Evolutionary conservation across 192 early-diverging fungal species (phyloP).

Genomic region (Umbelopsis isabellina): DNA sequence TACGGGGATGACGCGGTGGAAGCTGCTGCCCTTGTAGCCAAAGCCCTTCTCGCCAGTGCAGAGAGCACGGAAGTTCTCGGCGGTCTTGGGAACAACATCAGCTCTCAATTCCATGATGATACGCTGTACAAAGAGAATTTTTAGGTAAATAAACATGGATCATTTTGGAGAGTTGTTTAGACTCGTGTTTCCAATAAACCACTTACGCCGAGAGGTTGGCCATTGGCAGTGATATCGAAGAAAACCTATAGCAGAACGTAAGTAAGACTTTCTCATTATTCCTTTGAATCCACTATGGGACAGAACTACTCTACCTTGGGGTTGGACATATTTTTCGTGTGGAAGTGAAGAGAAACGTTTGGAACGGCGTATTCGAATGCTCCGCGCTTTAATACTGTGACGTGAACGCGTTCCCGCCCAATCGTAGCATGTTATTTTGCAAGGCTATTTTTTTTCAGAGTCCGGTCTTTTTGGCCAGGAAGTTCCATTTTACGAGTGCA

Average conservation of each 20-base stretch:
- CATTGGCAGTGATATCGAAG: slow-evolving; percentile 69
- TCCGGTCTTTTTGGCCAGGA: no score
- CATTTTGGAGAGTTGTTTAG: neutral
- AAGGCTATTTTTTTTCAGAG: no score
- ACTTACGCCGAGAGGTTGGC: slow-evolving; percentile 51
- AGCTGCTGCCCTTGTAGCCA: slow-evolving; percentile 71
- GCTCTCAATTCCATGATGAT: slow-evolving; percentile 67
- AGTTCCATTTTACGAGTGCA: no score
- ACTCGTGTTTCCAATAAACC: neutral
- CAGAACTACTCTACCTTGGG: slow-evolving; percentile 16
- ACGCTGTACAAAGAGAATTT: slow-evolving; percentile 37
- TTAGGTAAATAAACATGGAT: neutral
- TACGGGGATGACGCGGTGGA: slow-evolving; percentile 83
- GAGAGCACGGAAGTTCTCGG: slow-evolving; percentile 98
- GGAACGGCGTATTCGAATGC: slow-evolving; percentile 11
- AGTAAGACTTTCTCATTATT: neutral
- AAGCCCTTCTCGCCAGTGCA: slow-evolving; percentile 96
- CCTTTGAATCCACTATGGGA: neutral
- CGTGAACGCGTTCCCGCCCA: slow-evolving; percentile 17
- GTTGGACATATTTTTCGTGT: slow-evolving; percentile 28
- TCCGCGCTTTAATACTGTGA: slow-evolving; percentile 17
- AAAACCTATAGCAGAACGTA: slow-evolving; percentile 48
- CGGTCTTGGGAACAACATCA: slow-evolving; percentile 75
- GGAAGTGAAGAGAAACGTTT: slow-evolving; percentile 25
- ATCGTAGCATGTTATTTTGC: neutral